Evolutionary conservation across 352 stramenopile genomes (phyloP), one percentile per base, ranked within the genome.

Genomic region (Phytophthora sojae): DNA sequence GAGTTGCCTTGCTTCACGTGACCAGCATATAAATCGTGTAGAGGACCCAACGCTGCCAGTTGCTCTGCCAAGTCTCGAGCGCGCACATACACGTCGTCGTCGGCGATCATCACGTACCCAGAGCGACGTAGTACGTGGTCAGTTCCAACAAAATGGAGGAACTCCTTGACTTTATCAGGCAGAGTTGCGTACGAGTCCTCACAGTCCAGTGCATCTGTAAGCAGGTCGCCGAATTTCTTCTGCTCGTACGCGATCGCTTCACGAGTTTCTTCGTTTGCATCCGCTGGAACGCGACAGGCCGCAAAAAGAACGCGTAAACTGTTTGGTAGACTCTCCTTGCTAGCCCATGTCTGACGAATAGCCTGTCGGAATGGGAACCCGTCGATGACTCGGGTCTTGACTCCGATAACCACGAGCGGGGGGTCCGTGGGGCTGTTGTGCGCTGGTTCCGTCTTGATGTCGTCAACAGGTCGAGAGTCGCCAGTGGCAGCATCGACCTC

Each of bases 141-240:
- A 17, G 56, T 58, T 11, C 51, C 57, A 4, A 79, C 77, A 54
- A 79, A 83, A 32, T 80, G 59, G 52, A 90, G 62, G 52, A 94
- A 91, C 57, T 83, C 75, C 42, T 86, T 86, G 3, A 87, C 79
- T 53, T 94, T 92, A 32, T 81, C 64, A 0, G 86, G 69, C 35
- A 92, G 58, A 1, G 72, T 61, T 6, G 69, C 54, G 68, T 91
- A 94, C n/a, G 73, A 80, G 57, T 92, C 83, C 30, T 76, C 69
- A 44, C 84, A 89, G 14, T 77, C 66, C 32, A 92, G 64, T 25
- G 83, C 70, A 21, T 84, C 45, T 0, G 81, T 83, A 11, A 94
- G 73, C 6, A 94, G 42, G 29, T 92, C 61, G 29, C 66, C 52
- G 44, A 73, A 81, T 2, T 71, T 35, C 2, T 47, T 61, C 23